phyloP scores from a whole-genome alignment of 106 monocot species.

The Dendrobium officinale region DNA sequence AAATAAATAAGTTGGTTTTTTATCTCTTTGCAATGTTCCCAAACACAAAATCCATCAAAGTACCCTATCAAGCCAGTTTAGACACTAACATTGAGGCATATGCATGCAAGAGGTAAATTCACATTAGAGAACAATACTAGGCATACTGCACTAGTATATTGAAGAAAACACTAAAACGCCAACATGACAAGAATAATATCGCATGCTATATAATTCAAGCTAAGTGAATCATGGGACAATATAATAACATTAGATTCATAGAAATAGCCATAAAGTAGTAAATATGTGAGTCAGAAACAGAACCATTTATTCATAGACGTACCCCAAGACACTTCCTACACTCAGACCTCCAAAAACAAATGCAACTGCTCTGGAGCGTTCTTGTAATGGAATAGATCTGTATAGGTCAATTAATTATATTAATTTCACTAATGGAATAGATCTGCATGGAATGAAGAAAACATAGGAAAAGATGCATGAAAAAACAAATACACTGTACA shows the following conservation, averaged over 20 bases:
- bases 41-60: too few relatives aligned
- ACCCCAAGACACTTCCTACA: conserved; percentile 90
- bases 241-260: neutral
- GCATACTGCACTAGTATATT: neutral
- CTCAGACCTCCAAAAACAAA: conserved; percentile 98
- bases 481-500: neutral
- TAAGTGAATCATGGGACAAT: too few relatives aligned
- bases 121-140: neutral
- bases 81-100: neutral
- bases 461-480: too few relatives aligned
- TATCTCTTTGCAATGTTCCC: too few relatives aligned
- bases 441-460: conserved; percentile 19
- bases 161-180: neutral
- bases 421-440: conserved; percentile 46
- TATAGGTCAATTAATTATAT: conserved; percentile 6
- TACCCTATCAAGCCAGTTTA: too few relatives aligned
- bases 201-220: too few relatives aligned
- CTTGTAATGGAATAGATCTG: conserved; percentile 85
- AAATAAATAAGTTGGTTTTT: too few relatives aligned
- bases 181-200: neutral
- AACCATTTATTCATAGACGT: conserved; percentile 1
- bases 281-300: neutral
- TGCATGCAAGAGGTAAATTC: neutral
- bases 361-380: conserved; percentile 94
- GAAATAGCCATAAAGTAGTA: neutral